Conservation (phyloP, 1,284 basidiomycete species). For the Amylostereum areolatum region DNA sequence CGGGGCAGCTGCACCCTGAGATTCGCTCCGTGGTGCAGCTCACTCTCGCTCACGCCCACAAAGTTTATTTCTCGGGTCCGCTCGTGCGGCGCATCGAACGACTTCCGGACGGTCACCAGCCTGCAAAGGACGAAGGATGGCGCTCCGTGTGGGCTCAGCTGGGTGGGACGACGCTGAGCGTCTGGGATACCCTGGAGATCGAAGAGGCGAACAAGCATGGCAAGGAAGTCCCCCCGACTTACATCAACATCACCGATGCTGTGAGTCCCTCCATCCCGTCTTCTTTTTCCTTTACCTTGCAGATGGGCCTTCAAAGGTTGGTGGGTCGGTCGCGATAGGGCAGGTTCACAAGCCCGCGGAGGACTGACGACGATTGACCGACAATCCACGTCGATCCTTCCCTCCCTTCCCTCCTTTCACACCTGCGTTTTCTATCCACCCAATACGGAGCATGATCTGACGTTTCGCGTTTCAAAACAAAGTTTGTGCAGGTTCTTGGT, state of each 20-base stretch:
- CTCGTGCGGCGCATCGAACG: conserved; percentile 69
- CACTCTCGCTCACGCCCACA: conserved; percentile 65
- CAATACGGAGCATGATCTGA: not conserved
- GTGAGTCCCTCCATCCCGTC: conserved; percentile 38
- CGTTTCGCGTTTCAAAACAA: not conserved
- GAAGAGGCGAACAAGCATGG: conserved; percentile 77
- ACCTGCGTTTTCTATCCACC: not conserved
- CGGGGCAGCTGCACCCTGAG: conserved; percentile 59
- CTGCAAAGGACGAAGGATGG: conserved; percentile 81
- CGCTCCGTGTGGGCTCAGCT: conserved; percentile 91
- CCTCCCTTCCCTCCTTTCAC: not conserved
- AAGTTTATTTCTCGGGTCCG: conserved; percentile 80
- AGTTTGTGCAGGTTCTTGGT: conserved; percentile 73
- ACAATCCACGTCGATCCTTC: not conserved
- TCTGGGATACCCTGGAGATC: conserved; percentile 86
- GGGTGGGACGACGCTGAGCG: conserved; percentile 86
- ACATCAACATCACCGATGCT: conserved; percentile 84
- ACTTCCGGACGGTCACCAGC: conserved; percentile 68
- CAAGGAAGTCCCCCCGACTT: conserved; percentile 78
- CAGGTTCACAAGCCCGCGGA: too few relatives aligned
- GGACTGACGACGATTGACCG: too few relatives aligned
- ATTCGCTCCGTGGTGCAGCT: conserved; percentile 70
- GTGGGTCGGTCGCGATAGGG: too few relatives aligned
- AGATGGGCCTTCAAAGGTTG: too few relatives aligned
- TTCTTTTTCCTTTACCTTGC: not conserved